A percentile compares a stretch with the other conserved stretches of the same genome.
phyloP scores from a whole-genome alignment of 192 early-diverging fungal genomes.

The Pecoramyces ruminantium region DNA sequence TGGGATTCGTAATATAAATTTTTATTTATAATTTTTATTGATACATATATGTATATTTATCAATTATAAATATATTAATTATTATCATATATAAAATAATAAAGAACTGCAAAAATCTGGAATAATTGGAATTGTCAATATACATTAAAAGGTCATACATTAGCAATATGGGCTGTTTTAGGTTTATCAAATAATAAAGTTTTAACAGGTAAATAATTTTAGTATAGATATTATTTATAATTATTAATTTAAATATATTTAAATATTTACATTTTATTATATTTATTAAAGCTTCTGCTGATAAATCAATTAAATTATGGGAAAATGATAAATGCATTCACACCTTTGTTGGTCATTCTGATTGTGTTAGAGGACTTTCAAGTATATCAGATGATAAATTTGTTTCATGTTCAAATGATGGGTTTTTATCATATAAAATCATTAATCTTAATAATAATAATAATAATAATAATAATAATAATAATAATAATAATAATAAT shows the following conservation, averaged over 20 bases:
- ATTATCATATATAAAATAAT: background rate
- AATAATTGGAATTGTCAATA: constrained; percentile 48
- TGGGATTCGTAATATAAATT: constrained; percentile 97
- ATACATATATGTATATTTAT: too few relatives aligned
- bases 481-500: too few relatives aligned
- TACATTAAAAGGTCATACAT: constrained; percentile 57
- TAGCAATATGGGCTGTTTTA: constrained; percentile 88
- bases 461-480: background rate
- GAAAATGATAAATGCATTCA: constrained; percentile 27
- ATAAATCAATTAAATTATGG: constrained; percentile 82
- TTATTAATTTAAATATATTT: background rate
- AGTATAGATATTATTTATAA: background rate
- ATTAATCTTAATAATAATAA: too few relatives aligned
- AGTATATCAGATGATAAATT: constrained; percentile 46
- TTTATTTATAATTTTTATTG: too few relatives aligned
- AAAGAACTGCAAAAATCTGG: constrained; percentile 81
- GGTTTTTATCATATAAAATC: constrained; percentile 18
- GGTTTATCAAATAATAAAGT: constrained; percentile 44
- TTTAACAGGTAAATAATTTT: constrained; percentile 45
- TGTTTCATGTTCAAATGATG: constrained; percentile 76
- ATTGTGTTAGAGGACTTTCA: constrained; percentile 72
- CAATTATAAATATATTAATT: too few relatives aligned
- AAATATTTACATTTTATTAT: background rate
- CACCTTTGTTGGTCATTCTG: constrained; percentile 67
- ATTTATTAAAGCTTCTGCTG: constrained; percentile 56